Base-by-base conservation (phyloP, 2,329 filamentous ascomycete species). In the Seiridium cupressi region DNA sequence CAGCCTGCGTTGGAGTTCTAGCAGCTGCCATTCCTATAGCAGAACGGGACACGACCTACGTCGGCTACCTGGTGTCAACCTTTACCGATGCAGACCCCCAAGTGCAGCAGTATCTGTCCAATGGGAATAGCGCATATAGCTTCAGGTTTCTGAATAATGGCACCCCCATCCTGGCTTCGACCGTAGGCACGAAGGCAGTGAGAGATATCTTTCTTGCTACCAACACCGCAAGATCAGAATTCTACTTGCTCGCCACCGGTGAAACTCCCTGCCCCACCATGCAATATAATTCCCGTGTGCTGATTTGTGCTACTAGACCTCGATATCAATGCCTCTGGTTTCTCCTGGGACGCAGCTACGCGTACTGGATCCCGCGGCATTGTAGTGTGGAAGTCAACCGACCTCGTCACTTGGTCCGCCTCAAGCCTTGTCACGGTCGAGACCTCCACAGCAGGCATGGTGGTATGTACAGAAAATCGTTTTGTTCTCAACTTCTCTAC, bases 211-310 rank as follows among this genome's bases (percentile, higher is more conserved):
- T 68, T 51, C 68, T 76, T 3, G 64, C 70, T 2, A 74, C 70
- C 11, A 74, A 75, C 53, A 61, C 67, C 40, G 69, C 68, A 1
- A 64, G 73, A 5, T 73, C 71, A 4, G 69, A 75, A 55, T 76
- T 69, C 57, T 75, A 70, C 48, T 57, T 72, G 46, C 68, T 76
- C 32, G 73, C 72, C 1, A 76, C 74, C 2, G 74, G 74, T 73
- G 62, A 59, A 66, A 26, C 18, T 35, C n/a, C 18, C 10, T 48
- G 13, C 35, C 9, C 8, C 0, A 49, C 8, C 5, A 6, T 11
- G 26, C 13, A 26, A 32, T 0, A 5, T 26, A 32, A 11, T 5
- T 13, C 31, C 11, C 5, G 11, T 9, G 38, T 42, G 7, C 44
- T 5, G 60, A 18, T 2, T 32, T 8, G 0, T 32, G n/a, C n/a